Evolutionary conservation across 805 yeast species (phyloP), one percentile per base, ranked within the genome.

Genomic region (Debaryomyces tyrocola): DNA sequence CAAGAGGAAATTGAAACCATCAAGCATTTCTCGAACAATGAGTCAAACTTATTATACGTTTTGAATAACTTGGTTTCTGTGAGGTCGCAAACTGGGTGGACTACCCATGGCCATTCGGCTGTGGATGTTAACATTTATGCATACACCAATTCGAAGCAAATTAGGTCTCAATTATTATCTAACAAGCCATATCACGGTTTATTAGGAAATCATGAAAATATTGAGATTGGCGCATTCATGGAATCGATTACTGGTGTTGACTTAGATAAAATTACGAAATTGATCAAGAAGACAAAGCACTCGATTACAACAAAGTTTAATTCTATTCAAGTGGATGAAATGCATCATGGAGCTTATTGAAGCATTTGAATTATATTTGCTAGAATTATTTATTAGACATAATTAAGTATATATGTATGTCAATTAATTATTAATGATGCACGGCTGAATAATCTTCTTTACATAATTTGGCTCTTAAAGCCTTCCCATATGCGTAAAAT

Each of bases 61-160:
- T 64, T 90, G 46, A 85, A 87, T 58, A 75, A 83, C 45, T 78
- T 91, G 78, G 78, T 90, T 9, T 86, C 96, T 0, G 58, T 68
- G n/a, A 80, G 96, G 52, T 90, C 97, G 0, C 87, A 87, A 64
- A 81, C 90, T 14, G 97, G 97, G n/a, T 91, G 97, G 96, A 77
- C 96, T 8, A 91, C 97, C 0, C 96, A 90, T 59, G 98, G 97
- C 27, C 98, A 91, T 65, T 84, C 96, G 17, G 97, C 96, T 0
- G 97, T 91, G 12, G 98, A 91, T 66, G 96, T 91, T 33, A 91
- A 92, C 59, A 87, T 92, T 41, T 91, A 91, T 62, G 96, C 86
- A 0, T 78, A 84, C 62, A 78, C 90, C 28, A 85, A 85, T 56
- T 80, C 77, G 20, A 70, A 73, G 41, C 56, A 66, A 6, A 73